These are phyloP conservation scores for Cunninghamia lanceolata DNA, from an alignment of 75 land plant genomes.

Conservation along the genomic window DNA sequence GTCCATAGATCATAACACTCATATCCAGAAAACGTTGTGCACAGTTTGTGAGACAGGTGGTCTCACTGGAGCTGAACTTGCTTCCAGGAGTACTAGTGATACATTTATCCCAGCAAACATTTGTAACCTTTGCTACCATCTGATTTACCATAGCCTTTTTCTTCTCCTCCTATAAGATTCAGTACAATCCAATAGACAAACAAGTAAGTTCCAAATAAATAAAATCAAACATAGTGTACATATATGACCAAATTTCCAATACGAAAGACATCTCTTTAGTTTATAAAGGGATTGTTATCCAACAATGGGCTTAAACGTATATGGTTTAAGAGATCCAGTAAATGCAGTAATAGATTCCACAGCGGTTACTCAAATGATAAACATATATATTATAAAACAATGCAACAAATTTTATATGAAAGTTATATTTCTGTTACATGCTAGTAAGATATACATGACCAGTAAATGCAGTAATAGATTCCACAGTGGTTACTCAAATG, in stretches of 20 bases:
- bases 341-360: neutral
- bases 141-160: neutral
- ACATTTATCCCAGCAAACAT: constrained; percentile 94
- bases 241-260: neutral
- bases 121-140: neutral
- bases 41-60: constrained; percentile 79
- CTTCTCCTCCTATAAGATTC: neutral
- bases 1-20: constrained; percentile 56
- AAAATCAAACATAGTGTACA: neutral
- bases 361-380: neutral
- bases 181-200: neutral
- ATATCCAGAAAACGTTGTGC: constrained; percentile 85
- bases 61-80: constrained; percentile 93
- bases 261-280: neutral
- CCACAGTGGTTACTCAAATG: neutral
- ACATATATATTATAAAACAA: too few relatives aligned
- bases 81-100: constrained; percentile 90
- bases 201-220: neutral
- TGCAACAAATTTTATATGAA: neutral
- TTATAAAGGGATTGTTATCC: too few relatives aligned
- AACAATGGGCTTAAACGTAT: neutral
- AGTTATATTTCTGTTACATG: neutral
- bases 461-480: neutral
- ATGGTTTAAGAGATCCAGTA: neutral
- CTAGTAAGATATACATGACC: neutral